Evolutionary conservation across 1,284 basidiomycete genomes (phyloP), one percentile per base, ranked within the genome.

Genomic region (Stygiomarasmius scandens): DNA sequence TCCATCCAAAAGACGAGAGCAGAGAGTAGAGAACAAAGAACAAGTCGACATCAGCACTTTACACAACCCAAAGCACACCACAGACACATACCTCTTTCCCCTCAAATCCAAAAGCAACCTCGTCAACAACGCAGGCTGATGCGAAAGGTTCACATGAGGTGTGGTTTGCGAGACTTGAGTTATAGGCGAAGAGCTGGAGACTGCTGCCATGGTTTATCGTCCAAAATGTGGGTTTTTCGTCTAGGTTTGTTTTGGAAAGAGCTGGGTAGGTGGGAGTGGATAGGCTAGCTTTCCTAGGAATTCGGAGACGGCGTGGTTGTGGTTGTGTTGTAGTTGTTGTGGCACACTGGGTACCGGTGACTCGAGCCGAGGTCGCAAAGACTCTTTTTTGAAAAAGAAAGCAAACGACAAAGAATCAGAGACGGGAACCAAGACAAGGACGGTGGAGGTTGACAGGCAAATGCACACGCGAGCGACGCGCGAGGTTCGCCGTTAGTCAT

Each of bases 71-170:
- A 9, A 41, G 6, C 14, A 41, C 29, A 41, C 8, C 38, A 41
- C 16, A 32, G 38, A 12, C 38, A 41, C 38, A 77, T 98, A 97
- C 64, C 95, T 88, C 64, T 80, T 83, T 59, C 95, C 95, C 62
- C 96, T 88, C 51, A 99, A 81, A 75, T 98, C 96, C 65, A 99
- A 88, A 57, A 93, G 86, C 64, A 99, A 84, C 61, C 93, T 83
- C 12, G 92, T 89, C 61, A 96, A 81, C 38, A 95, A 82, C 75
- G 93, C 90, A 14, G 91, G 90, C 71, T 92, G 90, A 22, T 92
- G 76, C 14, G 25, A 32, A 38, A 57, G 45, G 63, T 85, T 87
- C 14, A 85, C 81, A 63, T 87, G 84, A n/a, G 84, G 78, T 45
- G 85, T 87, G 67, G 72, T 78, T 68, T 92, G 90, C 9, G 89